Percentiles rank a stretch among this genome's conserved stretches.
These are phyloP conservation scores for Cytospora mali DNA, from an alignment of 2,329 filamentous ascomycete genomes.

Conservation along the genomic window DNA sequence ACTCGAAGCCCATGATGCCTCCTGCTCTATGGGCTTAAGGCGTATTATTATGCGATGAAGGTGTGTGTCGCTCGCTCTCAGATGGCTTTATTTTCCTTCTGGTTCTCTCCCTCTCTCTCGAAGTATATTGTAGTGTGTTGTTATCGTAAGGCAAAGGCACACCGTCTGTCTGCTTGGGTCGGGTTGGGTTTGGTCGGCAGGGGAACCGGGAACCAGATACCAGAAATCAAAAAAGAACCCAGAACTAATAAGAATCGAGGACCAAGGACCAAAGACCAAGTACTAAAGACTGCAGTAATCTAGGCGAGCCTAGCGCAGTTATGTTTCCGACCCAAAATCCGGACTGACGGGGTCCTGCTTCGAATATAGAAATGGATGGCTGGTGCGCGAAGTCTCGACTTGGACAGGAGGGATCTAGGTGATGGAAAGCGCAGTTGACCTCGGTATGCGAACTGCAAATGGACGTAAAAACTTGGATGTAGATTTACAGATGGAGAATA, in stretches of 20 bases:
- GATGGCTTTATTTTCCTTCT: not conserved
- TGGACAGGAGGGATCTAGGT: not conserved
- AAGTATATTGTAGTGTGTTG: not conserved
- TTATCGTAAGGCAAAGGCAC: not conserved
- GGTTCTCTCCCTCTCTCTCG: too few relatives aligned
- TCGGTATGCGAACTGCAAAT: too few relatives aligned
- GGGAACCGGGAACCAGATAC: not conserved
- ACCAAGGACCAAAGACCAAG: not conserved
- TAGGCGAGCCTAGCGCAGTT: slow-evolving; percentile 20
- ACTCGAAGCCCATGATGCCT: slow-evolving; percentile 47
- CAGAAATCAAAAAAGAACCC: too few relatives aligned
- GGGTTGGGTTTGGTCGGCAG: slow-evolving; percentile 17
- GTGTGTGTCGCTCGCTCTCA: not conserved
- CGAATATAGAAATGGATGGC: not conserved
- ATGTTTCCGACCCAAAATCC: not conserved
- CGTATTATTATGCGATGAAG: not conserved
- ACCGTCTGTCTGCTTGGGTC: slow-evolving; percentile 1
- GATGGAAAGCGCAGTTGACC: too few relatives aligned
- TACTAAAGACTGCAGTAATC: slow-evolving; percentile 10
- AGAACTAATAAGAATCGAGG: too few relatives aligned
- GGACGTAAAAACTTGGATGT: too few relatives aligned
- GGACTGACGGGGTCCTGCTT: not conserved
- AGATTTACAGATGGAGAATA: too few relatives aligned
- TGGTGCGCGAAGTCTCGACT: slow-evolving; percentile 12
- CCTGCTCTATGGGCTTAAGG: not conserved